Conservation (phyloP, 805 yeast genomes). For the Kockiozyma suomiensis region DNA sequence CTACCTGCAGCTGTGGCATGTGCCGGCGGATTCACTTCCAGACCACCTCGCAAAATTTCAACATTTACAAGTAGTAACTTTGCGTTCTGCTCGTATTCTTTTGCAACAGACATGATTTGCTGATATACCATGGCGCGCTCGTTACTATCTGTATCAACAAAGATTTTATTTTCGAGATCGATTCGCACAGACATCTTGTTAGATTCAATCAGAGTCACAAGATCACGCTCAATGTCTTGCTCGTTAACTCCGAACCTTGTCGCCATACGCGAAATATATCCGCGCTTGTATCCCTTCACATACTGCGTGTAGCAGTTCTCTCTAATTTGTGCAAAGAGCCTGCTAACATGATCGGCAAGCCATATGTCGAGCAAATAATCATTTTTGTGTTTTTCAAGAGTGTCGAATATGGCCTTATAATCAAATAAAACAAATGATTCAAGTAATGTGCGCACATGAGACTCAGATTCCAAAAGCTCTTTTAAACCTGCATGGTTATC, state of each 20-base stretch:
- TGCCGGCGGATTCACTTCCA: slow-evolving; percentile 15
- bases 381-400: slow-evolving; percentile 15
- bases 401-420: slow-evolving; percentile 15
- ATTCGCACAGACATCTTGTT: slow-evolving; percentile 19
- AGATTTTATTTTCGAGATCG: slow-evolving; percentile 27
- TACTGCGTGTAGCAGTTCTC: slow-evolving; percentile 33
- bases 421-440: slow-evolving; percentile 28
- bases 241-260: slow-evolving; percentile 25
- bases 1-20: too few species aligned
- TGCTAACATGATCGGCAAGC: slow-evolving; percentile 24
- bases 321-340: slow-evolving; percentile 19
- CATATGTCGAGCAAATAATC: slow-evolving; percentile 30
- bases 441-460: slow-evolving; percentile 26
- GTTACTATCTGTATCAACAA: slow-evolving; percentile 18
- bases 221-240: slow-evolving; percentile 14
- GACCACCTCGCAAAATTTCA: slow-evolving; percentile 22
- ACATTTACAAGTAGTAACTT: slow-evolving; percentile 21
- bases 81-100: slow-evolving; percentile 26
- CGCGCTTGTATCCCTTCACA: slow-evolving; percentile 28
- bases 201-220: slow-evolving; percentile 14
- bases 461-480: slow-evolving; percentile 23
- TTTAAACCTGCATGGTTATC: slow-evolving; percentile 26
- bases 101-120: slow-evolving; percentile 15
- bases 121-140: slow-evolving; percentile 27
- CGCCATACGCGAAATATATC: slow-evolving; percentile 25